Percentiles rank a stretch among this genome's conserved stretches.
These are phyloP conservation scores for Neurospora hispaniola DNA, from an alignment of 495 filamentous ascomycete species.

Conservation along the genomic window DNA sequence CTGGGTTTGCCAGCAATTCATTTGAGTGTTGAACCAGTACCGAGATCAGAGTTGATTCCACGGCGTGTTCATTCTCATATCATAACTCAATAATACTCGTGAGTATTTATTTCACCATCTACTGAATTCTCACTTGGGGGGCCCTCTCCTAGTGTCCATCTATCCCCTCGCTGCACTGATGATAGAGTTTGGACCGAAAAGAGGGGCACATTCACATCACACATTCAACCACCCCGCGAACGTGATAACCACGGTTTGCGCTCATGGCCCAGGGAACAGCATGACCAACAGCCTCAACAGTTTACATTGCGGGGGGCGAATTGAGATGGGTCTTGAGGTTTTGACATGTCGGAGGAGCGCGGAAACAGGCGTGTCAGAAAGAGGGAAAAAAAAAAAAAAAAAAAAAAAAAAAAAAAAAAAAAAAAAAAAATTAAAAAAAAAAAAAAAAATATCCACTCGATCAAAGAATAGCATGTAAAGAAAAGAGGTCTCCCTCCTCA, in stretches of 20 bases:
- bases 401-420: no score
- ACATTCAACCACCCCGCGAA: neutral
- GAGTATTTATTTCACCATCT: neutral
- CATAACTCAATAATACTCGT: neutral
- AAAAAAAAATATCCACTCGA: no score
- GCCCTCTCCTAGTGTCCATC: neutral
- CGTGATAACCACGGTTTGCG: neutral
- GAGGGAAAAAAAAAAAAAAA: no score
- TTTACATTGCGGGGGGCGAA: neutral
- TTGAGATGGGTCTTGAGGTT: neutral
- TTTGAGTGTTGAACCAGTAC: neutral
- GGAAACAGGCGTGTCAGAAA: no score
- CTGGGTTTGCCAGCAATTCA: neutral
- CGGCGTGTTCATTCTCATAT: neutral
- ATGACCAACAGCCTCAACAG: neutral
- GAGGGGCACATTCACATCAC: neutral
- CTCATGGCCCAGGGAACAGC: neutral
- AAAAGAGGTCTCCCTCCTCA: neutral
- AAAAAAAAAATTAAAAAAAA: no score
- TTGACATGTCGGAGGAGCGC: no score
- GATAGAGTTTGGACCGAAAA: neutral
- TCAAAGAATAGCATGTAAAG: neutral
- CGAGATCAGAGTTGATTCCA: neutral
- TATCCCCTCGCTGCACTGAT: neutral
- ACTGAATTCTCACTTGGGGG: neutral